These are phyloP conservation scores for Linum usitatissimum DNA, from an alignment of 345 rosid species.

Conservation along the genomic window DNA sequence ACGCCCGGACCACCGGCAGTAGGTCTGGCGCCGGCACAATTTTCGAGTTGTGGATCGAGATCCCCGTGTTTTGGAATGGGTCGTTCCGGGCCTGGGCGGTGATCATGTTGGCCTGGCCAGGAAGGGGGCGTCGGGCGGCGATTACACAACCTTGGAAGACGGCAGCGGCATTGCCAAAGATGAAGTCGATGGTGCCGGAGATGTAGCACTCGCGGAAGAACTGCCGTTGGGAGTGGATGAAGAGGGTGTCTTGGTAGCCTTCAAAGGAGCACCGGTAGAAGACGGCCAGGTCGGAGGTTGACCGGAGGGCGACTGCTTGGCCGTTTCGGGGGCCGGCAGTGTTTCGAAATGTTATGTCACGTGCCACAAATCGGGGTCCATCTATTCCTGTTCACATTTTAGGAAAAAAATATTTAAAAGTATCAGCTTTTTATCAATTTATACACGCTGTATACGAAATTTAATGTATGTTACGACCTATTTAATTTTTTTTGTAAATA, in stretches of 20 bases:
- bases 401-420: too few species aligned
- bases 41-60: constrained; percentile 51
- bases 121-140: constrained; percentile 40
- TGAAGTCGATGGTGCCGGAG: constrained; percentile 77
- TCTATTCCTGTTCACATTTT: constrained; percentile 39
- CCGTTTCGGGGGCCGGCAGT: constrained; percentile 60
- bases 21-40: constrained; percentile 53
- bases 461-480: too few species aligned
- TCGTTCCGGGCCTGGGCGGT: constrained; percentile 75
- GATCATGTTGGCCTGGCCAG: constrained; percentile 55
- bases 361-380: constrained; percentile 59
- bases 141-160: constrained; percentile 66
- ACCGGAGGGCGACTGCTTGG: constrained; percentile 81
- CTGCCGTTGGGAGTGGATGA: constrained; percentile 77
- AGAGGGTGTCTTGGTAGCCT: constrained; percentile 80
- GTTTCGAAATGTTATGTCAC: constrained; percentile 64
- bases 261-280: constrained; percentile 64
- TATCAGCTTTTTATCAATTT: too few species aligned
- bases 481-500: too few species aligned
- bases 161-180: constrained; percentile 82
- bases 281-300: constrained; percentile 76
- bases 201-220: constrained; percentile 66
- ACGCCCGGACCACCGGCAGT: constrained; percentile 28
- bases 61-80: constrained; percentile 67
- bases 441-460: too few species aligned